These are phyloP conservation scores for Austroboletus niveus DNA, from an alignment of 1,284 basidiomycete genomes.

Conservation along the genomic window DNA sequence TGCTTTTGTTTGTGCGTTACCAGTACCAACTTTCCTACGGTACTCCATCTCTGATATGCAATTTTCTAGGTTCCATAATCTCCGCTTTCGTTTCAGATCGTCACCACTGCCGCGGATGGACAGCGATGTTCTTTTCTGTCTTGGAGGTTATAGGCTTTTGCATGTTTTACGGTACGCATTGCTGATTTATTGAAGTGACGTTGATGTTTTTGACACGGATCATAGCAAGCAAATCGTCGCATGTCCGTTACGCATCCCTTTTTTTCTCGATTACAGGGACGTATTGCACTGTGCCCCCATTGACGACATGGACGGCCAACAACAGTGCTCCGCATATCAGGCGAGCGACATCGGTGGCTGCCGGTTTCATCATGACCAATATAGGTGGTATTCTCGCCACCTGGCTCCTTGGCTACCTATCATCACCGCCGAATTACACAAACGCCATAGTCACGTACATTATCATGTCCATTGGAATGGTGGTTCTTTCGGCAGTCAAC, in stretches of 20 bases:
- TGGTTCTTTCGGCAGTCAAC: constrained; percentile 33
- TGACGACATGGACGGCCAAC: constrained; percentile 54
- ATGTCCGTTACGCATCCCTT: constrained; percentile 47
- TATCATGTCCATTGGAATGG: constrained; percentile 36
- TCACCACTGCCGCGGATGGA: constrained; percentile 42
- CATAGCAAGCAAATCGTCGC: constrained; percentile 22
- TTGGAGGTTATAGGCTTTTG: constrained; percentile 43
- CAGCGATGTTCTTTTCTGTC: constrained; percentile 37
- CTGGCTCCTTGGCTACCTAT: constrained; percentile 50
- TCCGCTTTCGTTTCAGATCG: constrained; percentile 44
- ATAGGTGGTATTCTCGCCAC: constrained; percentile 56
- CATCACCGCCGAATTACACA: constrained; percentile 42
- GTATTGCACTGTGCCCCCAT: constrained; percentile 44
- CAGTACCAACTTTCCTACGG: too few species aligned
- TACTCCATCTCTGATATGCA: neutral
- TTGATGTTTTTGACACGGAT: neutral
- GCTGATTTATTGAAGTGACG: too few species aligned
- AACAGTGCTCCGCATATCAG: constrained; percentile 56
- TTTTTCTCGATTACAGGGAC: constrained; percentile 50
- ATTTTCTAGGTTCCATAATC: constrained; percentile 36
- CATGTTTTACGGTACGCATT: constrained; percentile 44
- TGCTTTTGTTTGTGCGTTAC: constrained; percentile 41
- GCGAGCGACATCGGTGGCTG: constrained; percentile 53
- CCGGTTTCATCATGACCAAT: constrained; percentile 55
- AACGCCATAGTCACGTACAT: constrained; percentile 39